These are phyloP conservation scores for Phytophthora sp. DNA, from an alignment of 352 stramenopile species.

Conservation along the genomic window DNA sequence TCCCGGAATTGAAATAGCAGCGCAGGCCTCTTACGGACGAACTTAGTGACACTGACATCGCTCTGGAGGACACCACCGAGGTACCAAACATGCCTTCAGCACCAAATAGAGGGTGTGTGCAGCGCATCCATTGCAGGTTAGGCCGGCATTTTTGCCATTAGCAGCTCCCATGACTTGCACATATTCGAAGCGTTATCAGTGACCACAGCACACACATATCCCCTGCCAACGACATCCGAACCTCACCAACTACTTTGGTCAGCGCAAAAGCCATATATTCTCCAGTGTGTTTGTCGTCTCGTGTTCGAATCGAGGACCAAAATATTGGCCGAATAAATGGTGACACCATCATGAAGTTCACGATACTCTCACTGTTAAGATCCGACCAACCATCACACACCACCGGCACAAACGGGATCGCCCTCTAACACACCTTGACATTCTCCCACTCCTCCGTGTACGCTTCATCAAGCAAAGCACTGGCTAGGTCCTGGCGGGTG, in stretches of 20 bases:
- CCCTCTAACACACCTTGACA: background rate
- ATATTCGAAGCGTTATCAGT: slow-evolving; percentile 15
- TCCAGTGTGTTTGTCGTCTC: slow-evolving; percentile 14
- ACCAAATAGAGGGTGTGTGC: slow-evolving; percentile 15
- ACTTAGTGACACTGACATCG: slow-evolving; percentile 9
- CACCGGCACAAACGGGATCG: background rate
- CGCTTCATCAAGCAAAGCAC: background rate
- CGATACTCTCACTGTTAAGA: slow-evolving; percentile 25
- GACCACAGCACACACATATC: slow-evolving; percentile 1
- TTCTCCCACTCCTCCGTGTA: background rate
- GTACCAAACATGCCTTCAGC: slow-evolving; percentile 4
- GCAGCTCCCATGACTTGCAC: slow-evolving; percentile 5
- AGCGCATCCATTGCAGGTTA: slow-evolving; percentile 12
- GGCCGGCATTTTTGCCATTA: background rate
- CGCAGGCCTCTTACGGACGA: slow-evolving; percentile 3
- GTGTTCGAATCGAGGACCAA: slow-evolving; percentile 11
- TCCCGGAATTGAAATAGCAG: slow-evolving; percentile 11
- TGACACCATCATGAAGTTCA: slow-evolving; percentile 10
- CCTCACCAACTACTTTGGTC: slow-evolving; percentile 2
- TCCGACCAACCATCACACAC: slow-evolving; percentile 25
- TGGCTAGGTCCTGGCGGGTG: background rate
- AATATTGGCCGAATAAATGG: slow-evolving; percentile 16
- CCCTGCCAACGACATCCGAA: background rate
- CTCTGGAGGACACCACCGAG: background rate
- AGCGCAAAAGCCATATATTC: slow-evolving; percentile 1